Evolutionary conservation across 2,329 filamentous ascomycete genomes (phyloP).

Genomic region (Verticillium albo-atrum): DNA sequence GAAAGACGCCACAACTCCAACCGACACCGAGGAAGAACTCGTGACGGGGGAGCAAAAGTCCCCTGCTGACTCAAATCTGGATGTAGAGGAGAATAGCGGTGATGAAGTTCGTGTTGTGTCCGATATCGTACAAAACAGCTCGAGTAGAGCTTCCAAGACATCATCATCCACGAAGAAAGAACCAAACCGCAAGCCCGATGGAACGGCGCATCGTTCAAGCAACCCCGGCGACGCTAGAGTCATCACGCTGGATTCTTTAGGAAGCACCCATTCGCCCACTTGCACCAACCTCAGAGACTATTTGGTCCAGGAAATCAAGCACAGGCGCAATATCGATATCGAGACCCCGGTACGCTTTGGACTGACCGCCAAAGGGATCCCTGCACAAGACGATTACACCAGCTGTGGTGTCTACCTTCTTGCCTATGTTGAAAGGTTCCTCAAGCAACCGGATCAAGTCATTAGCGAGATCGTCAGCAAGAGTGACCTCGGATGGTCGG

Average conservation of each 20-base stretch:
- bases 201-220: slow-evolving; percentile 9
- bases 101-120: not conserved
- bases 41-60: not conserved
- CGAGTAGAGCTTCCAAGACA: not conserved
- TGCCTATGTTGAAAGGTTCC: slow-evolving; percentile 78
- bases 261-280: slow-evolving; percentile 57
- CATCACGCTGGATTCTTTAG: slow-evolving; percentile 84
- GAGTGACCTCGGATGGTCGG: slow-evolving; percentile 40
- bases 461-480: slow-evolving; percentile 60
- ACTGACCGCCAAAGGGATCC: slow-evolving; percentile 71
- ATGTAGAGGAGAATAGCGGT: not conserved
- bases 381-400: slow-evolving; percentile 75
- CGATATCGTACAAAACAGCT: not conserved
- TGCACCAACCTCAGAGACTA: slow-evolving; percentile 71
- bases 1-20: slow-evolving; percentile 3
- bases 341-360: slow-evolving; percentile 29
- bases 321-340: slow-evolving; percentile 47
- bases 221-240: slow-evolving; percentile 61
- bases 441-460: slow-evolving; percentile 69
- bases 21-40: slow-evolving; percentile 1
- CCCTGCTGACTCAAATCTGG: not conserved
- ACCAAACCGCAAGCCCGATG: not conserved
- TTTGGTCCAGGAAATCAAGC: slow-evolving; percentile 65
- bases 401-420: slow-evolving; percentile 89
- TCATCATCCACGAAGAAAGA: no score